These are phyloP conservation scores for Syncephalis plumigaleata DNA, from an alignment of 371 early-diverging fungal genomes.

Conservation along the genomic window DNA sequence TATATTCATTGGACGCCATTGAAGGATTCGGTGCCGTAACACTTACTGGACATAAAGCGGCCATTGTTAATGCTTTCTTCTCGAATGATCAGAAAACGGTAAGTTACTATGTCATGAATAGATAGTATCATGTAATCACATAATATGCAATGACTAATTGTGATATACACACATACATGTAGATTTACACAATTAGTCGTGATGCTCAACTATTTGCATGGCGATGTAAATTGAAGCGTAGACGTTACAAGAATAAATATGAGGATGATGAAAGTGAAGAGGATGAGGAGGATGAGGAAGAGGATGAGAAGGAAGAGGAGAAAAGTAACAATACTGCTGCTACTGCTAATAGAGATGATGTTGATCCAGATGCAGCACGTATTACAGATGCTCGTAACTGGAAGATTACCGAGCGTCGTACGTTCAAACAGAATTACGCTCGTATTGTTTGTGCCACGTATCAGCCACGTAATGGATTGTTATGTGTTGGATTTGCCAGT, in stretches of 20 bases:
- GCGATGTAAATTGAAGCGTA: constrained; percentile 13
- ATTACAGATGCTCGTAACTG: constrained; percentile 21
- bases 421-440: constrained; percentile 47
- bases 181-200: constrained; percentile 71
- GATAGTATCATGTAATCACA: too few species aligned
- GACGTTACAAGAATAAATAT: constrained; percentile 17
- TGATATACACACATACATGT: not conserved
- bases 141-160: not conserved
- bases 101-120: too few species aligned
- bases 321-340: too few species aligned
- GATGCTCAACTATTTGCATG: constrained; percentile 86
- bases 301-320: too few species aligned
- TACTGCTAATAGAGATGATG: constrained; percentile 21
- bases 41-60: constrained; percentile 72
- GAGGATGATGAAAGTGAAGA: constrained; percentile 12
- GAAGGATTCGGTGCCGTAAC: constrained; percentile 45
- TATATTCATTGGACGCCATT: constrained; percentile 51
- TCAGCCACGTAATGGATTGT: constrained; percentile 48
- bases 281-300: constrained; percentile 30
- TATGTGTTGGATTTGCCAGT: constrained; percentile 78
- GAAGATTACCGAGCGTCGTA: constrained; percentile 43
- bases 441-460: constrained; percentile 71
- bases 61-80: constrained; percentile 86
- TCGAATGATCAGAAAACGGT: constrained; percentile 50
- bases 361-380: constrained; percentile 23